Evolutionary conservation across 2,329 filamentous ascomycete genomes (phyloP), one percentile per base, ranked within the genome.

Genomic region (Sclerotinia subarctica): DNA sequence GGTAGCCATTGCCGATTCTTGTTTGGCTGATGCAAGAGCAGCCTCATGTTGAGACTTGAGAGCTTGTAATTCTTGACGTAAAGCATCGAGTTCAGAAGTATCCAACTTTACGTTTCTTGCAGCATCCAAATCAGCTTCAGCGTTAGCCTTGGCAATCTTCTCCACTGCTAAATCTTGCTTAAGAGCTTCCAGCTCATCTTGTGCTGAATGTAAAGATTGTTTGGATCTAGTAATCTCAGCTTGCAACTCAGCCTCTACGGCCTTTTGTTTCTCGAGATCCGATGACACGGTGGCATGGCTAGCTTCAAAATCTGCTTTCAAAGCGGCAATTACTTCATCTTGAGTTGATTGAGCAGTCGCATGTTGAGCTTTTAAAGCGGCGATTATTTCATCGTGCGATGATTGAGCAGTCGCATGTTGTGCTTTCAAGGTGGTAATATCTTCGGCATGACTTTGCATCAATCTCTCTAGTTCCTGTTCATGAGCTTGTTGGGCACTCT

Each of bases 121-220:
- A 10, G 85, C 85, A 69, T 90, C 87, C 21, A 89, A 81, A 63
- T 88, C 86, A 26, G 86, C 86, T 76, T 77, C 71, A n/a, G 76
- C 76, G 53, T 71, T 68, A 49, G 74, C 81, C 71, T 83, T 81
- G 5, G 85, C 76, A n/a, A 78, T 78, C 73, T 78, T 79, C 70
- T 85, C 82, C 76, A 73, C 76, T 38, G 79, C 76, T 3, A 78
- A 68, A n/a, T 74, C 72, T 68, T 75, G 67, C 66, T 72, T 74
- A 21, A 77, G 59, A 17, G 59, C 65, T 29, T 77, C 74, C 21
- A 77, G 51, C 44, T 78, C 77, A 29, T 68, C 70, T 44, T 73
- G 60, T 24, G 71, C 69, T 46, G 71, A 68, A 42, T 58, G 53
- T 26, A 77, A 69, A 26, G 71, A 59, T 29, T 82, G 81, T 53